Evolutionary conservation across 768 basidiomycete species (phyloP), one percentile per base, ranked within the genome.

Genomic region (Mycena crocata): DNA sequence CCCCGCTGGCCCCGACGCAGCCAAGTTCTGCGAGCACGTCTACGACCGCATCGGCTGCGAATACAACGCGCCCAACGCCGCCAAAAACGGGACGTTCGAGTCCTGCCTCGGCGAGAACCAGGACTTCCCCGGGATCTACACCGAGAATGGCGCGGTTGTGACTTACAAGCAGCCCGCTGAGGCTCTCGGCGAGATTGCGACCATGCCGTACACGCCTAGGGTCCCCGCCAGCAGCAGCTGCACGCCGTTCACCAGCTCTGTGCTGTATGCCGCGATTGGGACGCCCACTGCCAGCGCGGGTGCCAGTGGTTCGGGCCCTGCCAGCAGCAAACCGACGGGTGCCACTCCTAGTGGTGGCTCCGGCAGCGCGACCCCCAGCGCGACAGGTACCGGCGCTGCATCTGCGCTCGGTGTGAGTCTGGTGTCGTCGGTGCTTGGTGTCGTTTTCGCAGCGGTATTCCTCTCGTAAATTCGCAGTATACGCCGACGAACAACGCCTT

Each of bases 151-250:
- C 37, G 71, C 76, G 54, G 67, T 80, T 17, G 14, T 71, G 34
- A 84, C 86, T 13, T 87, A 83, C 74, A 68, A 75, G 45, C 85
- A 86, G 73, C 86, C 83, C 26, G 85, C 86, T 71, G 84, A 84
- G 31, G 69, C 80, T 23, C 84, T 84, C 70, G n/a, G n/a, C n/a
- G n/a, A n/a, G n/a, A n/a, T n/a, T n/a, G 72, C 75, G 21, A 68
- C 74, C 1, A 71, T 85, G n/a, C 86, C 86, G 0, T 87, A 86
- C 74, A 74, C 76, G 2, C 73, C 85, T 2, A 62, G 52, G 2
- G 57, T 77, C n/a, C 82, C 84, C 14, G 60, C 84, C 10, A 83
- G 84, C 35, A 83, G 82, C 60, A 81, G 81, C 73, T 87, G 86
- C 62, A 73, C 76, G 42, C 79, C 81, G 14, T 81, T 74, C 71